phyloP scores from a whole-genome alignment of 345 rosid genomes.

The Salix brachista region DNA sequence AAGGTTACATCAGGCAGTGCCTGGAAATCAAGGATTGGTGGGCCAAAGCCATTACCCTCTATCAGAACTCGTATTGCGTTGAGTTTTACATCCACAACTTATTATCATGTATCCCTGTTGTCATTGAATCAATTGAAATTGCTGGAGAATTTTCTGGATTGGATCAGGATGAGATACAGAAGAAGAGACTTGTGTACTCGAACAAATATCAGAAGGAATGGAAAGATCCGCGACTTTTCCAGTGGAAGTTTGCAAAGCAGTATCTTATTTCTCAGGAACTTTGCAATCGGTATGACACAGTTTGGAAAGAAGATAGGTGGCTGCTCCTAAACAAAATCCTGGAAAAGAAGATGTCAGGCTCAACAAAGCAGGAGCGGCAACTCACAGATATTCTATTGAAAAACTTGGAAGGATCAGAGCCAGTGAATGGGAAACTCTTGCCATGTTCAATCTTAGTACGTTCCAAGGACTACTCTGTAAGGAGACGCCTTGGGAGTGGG shows the following conservation, averaged over 20 bases:
- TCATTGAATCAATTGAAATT: constrained; percentile 24
- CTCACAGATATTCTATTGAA: constrained; percentile 15
- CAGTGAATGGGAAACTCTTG: constrained; percentile 6
- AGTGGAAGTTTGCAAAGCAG: constrained; percentile 20
- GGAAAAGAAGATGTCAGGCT: constrained; percentile 12
- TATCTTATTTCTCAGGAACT: constrained; percentile 25
- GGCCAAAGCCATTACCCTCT: constrained; percentile 21
- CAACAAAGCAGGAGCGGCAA: constrained; percentile 12
- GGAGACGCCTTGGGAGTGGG: constrained; percentile 21
- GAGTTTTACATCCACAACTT: constrained; percentile 22
- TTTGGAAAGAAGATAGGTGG: constrained; percentile 34
- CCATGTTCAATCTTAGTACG: constrained; percentile 15
- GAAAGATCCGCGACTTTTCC: constrained; percentile 22
- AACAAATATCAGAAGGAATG: constrained; percentile 23
- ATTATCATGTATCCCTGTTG: constrained; percentile 11
- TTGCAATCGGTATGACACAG: constrained; percentile 6
- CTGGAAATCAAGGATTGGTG: constrained; percentile 21
- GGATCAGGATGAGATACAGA: constrained; percentile 20
- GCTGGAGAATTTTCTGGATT: constrained; percentile 24
- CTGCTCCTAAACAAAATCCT: constrained; percentile 18
- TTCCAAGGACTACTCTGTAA: constrained; percentile 21
- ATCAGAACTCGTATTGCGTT: constrained; percentile 22
- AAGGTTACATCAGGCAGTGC: constrained; percentile 21
- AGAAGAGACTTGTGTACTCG: constrained; percentile 16
- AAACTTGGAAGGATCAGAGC: constrained; percentile 10